Percentiles rank a stretch among this genome's conserved stretches.
Evolutionary conservation across 2,329 filamentous ascomycete species (phyloP).

Genomic region (Trichophaea hybrida): DNA sequence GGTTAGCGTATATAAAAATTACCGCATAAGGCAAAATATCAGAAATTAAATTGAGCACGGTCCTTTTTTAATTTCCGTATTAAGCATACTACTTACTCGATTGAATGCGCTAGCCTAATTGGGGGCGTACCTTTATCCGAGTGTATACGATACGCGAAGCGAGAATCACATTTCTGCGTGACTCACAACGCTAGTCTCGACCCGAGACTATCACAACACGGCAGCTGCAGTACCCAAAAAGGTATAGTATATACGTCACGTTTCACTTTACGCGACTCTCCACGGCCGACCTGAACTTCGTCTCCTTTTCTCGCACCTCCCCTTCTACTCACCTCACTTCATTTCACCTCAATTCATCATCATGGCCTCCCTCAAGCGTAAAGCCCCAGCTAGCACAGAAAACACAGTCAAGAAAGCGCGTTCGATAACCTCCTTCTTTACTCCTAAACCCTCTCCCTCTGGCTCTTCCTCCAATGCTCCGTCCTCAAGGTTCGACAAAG

Average conservation of each 20-base stretch:
- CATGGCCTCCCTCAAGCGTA: constrained; percentile 49
- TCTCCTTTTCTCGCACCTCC: not conserved
- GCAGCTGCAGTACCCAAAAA: too few relatives aligned
- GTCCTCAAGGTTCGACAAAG: constrained; percentile 61
- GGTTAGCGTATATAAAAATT: too few relatives aligned
- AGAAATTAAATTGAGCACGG: too few relatives aligned
- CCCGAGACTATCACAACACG: too few relatives aligned
- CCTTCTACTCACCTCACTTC: not conserved
- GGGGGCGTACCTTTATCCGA: too few relatives aligned
- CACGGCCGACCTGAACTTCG: not conserved
- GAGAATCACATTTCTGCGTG: too few relatives aligned
- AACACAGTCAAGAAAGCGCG: constrained; percentile 52
- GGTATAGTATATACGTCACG: not conserved
- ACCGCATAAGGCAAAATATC: too few relatives aligned
- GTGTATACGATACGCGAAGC: too few relatives aligned
- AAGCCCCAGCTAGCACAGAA: constrained; percentile 38
- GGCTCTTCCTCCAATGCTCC: constrained; percentile 18
- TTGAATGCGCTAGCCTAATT: too few relatives aligned
- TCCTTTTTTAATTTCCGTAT: too few relatives aligned
- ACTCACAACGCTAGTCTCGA: too few relatives aligned
- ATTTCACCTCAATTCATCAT: not conserved
- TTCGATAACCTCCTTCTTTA: constrained; percentile 80
- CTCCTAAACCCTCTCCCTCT: constrained; percentile 42
- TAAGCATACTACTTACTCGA: too few relatives aligned
- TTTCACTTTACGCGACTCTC: not conserved